A percentile compares a stretch with the other conserved stretches of the same genome.
phyloP scores from a whole-genome alignment of 2,329 filamentous ascomycete species.

The Sporothrix variecibatus region DNA sequence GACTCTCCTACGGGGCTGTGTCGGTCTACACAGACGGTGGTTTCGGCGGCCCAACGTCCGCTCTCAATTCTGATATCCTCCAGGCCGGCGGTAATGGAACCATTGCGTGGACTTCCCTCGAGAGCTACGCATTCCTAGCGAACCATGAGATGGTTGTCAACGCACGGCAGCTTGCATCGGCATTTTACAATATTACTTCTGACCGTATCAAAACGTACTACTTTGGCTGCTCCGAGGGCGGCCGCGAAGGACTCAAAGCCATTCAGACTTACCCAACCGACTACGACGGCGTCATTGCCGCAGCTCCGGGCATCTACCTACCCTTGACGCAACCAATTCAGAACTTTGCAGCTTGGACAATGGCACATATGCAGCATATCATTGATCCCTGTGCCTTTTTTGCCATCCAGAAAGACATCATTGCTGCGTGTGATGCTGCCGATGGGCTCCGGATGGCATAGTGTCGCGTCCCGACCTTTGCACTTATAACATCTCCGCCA shows the following conservation, averaged over 20 bases:
- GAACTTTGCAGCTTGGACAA: slow-evolving; percentile 11
- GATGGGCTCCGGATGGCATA: not conserved
- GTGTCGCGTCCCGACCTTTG: slow-evolving; percentile 4
- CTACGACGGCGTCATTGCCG: slow-evolving; percentile 6
- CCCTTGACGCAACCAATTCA: slow-evolving; percentile 11
- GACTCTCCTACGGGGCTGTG: slow-evolving; percentile 11
- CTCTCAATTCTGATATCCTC: slow-evolving; percentile 1
- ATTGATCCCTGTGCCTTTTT: slow-evolving; percentile 14
- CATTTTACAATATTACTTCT: not conserved
- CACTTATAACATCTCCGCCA: slow-evolving; percentile 8
- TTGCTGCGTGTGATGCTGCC: not conserved
- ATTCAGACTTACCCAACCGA: slow-evolving; percentile 2
- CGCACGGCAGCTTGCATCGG: not conserved
- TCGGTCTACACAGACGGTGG: slow-evolving; percentile 13
- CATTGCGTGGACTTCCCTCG: not conserved
- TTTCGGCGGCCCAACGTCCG: slow-evolving; percentile 3
- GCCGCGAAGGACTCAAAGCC: slow-evolving; percentile 13
- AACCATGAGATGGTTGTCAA: slow-evolving; percentile 5
- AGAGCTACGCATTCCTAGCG: not conserved
- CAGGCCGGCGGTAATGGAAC: slow-evolving; percentile 1
- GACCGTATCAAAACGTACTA: slow-evolving; percentile 1
- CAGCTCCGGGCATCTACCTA: slow-evolving; percentile 4
- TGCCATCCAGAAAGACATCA: slow-evolving; percentile 3
- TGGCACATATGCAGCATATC: slow-evolving; percentile 8
- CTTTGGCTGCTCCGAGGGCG: slow-evolving; percentile 10